These are phyloP conservation scores for Raddia distichophylla DNA, from an alignment of 176 grass and related monocot species.

Conservation along the genomic window DNA sequence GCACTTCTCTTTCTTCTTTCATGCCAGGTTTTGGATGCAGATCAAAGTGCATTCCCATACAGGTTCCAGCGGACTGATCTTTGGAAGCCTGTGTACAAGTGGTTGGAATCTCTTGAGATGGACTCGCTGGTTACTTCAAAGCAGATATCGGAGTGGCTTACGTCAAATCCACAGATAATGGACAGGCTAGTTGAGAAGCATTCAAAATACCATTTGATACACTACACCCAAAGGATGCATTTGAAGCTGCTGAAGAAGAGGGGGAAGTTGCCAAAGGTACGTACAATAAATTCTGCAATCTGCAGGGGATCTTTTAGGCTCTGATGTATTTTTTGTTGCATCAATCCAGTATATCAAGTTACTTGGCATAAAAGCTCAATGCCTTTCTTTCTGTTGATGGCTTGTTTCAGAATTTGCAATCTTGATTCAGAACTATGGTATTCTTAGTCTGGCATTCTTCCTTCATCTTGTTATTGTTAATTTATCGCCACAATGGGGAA, in stretches of 20 bases:
- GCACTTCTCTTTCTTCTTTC: conserved; percentile 29
- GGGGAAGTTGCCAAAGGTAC: conserved; percentile 90
- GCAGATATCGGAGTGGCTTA: conserved; percentile 86
- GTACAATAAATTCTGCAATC: neutral
- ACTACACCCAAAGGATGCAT: conserved; percentile 96
- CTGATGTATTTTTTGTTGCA: neutral
- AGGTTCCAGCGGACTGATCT: conserved; percentile 93
- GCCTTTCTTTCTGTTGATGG: neutral
- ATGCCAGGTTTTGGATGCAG: conserved; percentile 58
- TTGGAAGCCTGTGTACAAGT: conserved; percentile 89
- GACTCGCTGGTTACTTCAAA: conserved; percentile 67
- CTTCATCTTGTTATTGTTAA: neutral
- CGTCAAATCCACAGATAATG: conserved; percentile 64
- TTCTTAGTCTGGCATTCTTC: neutral
- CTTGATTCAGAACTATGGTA: neutral
- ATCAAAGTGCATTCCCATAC: conserved; percentile 79
- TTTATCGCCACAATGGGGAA: neutral
- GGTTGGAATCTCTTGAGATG: conserved; percentile 80
- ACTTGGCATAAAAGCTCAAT: neutral
- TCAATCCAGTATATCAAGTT: conserved; percentile 11
- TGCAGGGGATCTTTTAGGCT: neutral
- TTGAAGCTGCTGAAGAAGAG: conserved; percentile 93
- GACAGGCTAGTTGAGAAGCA: conserved; percentile 83
- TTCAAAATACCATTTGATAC: conserved; percentile 93
- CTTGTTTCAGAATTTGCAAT: neutral